Percentiles rank a stretch among this genome's conserved stretches.
These are phyloP conservation scores for Chrysoporthe deuterocubensis DNA, from an alignment of 2,329 filamentous ascomycete genomes.

Conservation along the genomic window DNA sequence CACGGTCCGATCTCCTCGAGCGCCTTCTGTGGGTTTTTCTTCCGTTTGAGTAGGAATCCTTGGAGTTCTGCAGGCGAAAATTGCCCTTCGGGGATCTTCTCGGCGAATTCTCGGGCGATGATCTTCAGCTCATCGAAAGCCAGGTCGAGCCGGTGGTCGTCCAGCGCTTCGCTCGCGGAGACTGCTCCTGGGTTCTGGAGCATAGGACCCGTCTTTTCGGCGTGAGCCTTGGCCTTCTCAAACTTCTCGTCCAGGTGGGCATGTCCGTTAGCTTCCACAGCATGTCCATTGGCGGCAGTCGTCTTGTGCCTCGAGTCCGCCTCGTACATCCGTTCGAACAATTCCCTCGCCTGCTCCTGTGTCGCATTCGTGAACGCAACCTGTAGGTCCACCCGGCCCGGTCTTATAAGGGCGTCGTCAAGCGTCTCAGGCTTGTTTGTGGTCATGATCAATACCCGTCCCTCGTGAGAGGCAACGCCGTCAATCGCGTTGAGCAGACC, in stretches of 20 bases:
- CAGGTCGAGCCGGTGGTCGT: conserved; percentile 35
- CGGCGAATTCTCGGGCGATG: conserved; percentile 55
- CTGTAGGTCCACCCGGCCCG: conserved; percentile 68
- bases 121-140: conserved; percentile 44
- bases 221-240: conserved; percentile 10
- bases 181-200: background rate
- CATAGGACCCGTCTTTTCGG: background rate
- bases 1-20: conserved; percentile 56
- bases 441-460: conserved; percentile 80
- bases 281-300: background rate
- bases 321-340: conserved; percentile 67
- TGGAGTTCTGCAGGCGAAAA: conserved; percentile 68
- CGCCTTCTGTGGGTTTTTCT: conserved; percentile 60
- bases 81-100: conserved; percentile 53
- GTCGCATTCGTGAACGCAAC: conserved; percentile 55
- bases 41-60: conserved; percentile 66
- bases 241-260: conserved; percentile 2
- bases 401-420: conserved; percentile 74
- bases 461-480: conserved; percentile 79
- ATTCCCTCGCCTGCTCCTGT: conserved; percentile 55
- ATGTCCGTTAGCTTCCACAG: background rate
- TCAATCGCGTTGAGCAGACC: conserved; percentile 85
- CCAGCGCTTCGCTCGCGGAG: conserved; percentile 23
- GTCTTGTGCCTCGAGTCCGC: conserved; percentile 39
- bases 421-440: conserved; percentile 76